Evolutionary conservation across 441 rosid genomes (phyloP).

Genomic region (Populus hybrid): DNA sequence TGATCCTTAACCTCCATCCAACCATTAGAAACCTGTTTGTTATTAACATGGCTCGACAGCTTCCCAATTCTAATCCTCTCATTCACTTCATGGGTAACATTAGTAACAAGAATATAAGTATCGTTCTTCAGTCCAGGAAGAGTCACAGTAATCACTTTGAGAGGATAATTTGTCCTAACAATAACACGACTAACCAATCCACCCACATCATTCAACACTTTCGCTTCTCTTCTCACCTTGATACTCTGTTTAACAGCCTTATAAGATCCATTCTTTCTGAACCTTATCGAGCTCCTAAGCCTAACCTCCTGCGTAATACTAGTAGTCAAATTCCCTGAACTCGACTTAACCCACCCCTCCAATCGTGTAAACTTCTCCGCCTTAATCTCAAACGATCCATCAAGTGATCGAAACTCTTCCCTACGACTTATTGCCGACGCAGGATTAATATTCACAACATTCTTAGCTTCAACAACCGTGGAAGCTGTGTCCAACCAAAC

Average conservation of each 20-base stretch:
- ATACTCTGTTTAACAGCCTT: conserved; percentile 50
- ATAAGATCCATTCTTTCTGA: conserved; percentile 40
- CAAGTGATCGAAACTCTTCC: conserved; percentile 45
- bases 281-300: conserved; percentile 39
- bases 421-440: conserved; percentile 24
- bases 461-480: conserved; percentile 37
- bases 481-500: conserved; percentile 61
- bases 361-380: conserved; percentile 45
- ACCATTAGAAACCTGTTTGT: conserved; percentile 53
- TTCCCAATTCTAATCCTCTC: conserved; percentile 35
- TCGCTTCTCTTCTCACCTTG: conserved; percentile 34
- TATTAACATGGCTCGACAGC: conserved; percentile 23
- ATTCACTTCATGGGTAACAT: conserved; percentile 50
- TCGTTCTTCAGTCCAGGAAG: conserved; percentile 38
- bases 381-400: conserved; percentile 53
- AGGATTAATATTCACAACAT: conserved; percentile 29
- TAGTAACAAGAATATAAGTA: conserved; percentile 44
- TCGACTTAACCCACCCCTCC: conserved; percentile 69
- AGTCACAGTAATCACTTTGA: conserved; percentile 44
- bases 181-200: conserved; percentile 15
- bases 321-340: conserved; percentile 60
- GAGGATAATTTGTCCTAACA: conserved; percentile 43
- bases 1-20: conserved; percentile 81
- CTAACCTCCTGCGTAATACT: conserved; percentile 33
- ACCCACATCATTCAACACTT: conserved; percentile 36